A percentile compares a stretch with the other conserved stretches of the same genome.
Conservation (phyloP, 2,329 filamentous ascomycete species). For the Phaeosphaeriaceae sp. region DNA sequence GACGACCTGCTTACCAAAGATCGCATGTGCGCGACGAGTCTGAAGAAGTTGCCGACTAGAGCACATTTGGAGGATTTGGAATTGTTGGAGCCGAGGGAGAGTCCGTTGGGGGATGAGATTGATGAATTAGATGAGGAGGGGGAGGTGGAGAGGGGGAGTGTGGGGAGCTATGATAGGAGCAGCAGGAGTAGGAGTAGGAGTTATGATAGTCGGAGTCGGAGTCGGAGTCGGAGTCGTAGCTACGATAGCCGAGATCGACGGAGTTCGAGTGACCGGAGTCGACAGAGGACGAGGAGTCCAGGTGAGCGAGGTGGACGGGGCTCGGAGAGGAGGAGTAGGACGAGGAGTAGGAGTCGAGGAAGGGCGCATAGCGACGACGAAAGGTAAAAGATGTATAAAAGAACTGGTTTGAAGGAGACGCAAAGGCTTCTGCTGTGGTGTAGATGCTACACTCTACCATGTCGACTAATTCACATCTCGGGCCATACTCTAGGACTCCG, state of each 20-base stretch:
- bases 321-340: neutral
- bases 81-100: constrained; percentile 81
- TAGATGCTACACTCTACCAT: too few species aligned
- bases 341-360: neutral
- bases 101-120: constrained; percentile 77
- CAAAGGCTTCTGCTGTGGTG: too few species aligned
- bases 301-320: neutral
- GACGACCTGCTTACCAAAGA: constrained; percentile 91
- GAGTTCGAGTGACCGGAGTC: neutral
- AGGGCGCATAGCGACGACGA: neutral
- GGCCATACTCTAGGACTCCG: too few species aligned
- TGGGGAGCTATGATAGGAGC: constrained; percentile 12
- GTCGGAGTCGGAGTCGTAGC: constrained; percentile 5
- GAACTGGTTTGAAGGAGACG: too few species aligned
- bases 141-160: constrained; percentile 5
- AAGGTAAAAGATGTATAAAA: neutral
- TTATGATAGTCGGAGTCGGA: constrained; percentile 21
- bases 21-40: constrained; percentile 84
- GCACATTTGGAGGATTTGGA: constrained; percentile 88
- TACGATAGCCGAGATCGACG: constrained; percentile 12
- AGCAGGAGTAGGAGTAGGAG: constrained; percentile 18
- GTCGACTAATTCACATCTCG: too few species aligned
- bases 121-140: constrained; percentile 59
- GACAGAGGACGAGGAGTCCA: neutral
- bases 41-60: constrained; percentile 89